A percentile compares a stretch with the other conserved stretches of the same genome.
Evolutionary conservation across 495 filamentous ascomycete genomes (phyloP).

Genomic region (Penicillium crystallinum): DNA sequence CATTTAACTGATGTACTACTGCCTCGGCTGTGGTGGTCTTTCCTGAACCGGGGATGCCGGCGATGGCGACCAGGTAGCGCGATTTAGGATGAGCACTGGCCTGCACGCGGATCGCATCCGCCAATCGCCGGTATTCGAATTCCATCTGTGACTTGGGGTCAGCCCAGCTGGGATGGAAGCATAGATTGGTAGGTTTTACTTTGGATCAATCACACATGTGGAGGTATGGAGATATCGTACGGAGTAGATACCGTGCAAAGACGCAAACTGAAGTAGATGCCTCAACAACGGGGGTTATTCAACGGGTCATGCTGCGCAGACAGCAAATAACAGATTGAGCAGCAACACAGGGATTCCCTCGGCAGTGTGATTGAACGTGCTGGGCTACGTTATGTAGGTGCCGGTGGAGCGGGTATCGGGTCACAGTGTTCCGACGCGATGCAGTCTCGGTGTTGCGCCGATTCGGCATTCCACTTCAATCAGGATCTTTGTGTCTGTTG

Average conservation of each 20-base stretch:
- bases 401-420: constrained; percentile 20
- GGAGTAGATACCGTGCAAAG: background rate
- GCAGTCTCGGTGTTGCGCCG: constrained; percentile 15
- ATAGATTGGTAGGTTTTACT: background rate
- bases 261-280: background rate
- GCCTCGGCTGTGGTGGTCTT: constrained; percentile 44
- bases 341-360: background rate
- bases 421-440: constrained; percentile 31
- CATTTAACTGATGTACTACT: constrained; percentile 29
- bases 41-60: constrained; percentile 43
- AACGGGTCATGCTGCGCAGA: background rate
- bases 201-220: background rate
- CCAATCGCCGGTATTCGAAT: constrained; percentile 20
- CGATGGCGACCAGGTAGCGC: constrained; percentile 37
- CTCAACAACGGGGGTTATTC: background rate
- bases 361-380: background rate
- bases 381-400: constrained; percentile 13
- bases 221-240: background rate
- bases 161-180: background rate
- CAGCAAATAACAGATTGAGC: background rate
- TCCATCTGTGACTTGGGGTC: constrained; percentile 16
- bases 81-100: constrained; percentile 15
- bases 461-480: constrained; percentile 6
- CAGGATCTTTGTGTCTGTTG: background rate
- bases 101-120: constrained; percentile 18